phyloP scores from a whole-genome alignment of 306 rosid species.

The Sicyos edulis region DNA sequence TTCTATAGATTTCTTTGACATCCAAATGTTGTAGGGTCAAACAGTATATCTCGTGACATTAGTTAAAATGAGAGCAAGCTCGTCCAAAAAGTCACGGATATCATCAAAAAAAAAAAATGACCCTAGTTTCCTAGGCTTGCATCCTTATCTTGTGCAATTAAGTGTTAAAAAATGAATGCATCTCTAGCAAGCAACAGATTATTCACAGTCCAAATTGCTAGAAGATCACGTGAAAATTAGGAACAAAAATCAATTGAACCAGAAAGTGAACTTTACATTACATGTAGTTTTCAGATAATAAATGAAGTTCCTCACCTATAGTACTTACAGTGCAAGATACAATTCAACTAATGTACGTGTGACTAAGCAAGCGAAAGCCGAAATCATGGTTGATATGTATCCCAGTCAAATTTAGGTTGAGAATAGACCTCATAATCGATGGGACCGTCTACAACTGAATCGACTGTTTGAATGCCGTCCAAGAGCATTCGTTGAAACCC shows the following conservation, averaged over 20 bases:
- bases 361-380: constrained; percentile 9
- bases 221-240: constrained; percentile 7
- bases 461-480: constrained; percentile 74
- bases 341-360: constrained; percentile 22
- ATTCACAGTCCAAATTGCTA: not conserved
- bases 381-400: constrained; percentile 52
- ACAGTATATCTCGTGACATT: too few species aligned
- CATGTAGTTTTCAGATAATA: constrained; percentile 28
- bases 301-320: constrained; percentile 9
- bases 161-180: not conserved
- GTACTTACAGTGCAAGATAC: constrained; percentile 18
- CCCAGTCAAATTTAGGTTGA: constrained; percentile 94
- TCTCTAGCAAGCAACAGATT: not conserved
- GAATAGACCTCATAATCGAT: constrained; percentile 85
- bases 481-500: constrained; percentile 52
- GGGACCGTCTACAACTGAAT: constrained; percentile 58
- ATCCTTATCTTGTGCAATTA: not conserved
- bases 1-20: too few species aligned
- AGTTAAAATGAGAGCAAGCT: too few species aligned
- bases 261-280: constrained; percentile 10
- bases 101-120: too few species aligned
- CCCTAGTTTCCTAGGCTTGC: not conserved
- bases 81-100: too few species aligned
- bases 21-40: too few species aligned
- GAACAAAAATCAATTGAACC: constrained; percentile 7